These are phyloP conservation scores for Penicillium turbatum DNA, from an alignment of 495 filamentous ascomycete genomes.

Conservation along the genomic window DNA sequence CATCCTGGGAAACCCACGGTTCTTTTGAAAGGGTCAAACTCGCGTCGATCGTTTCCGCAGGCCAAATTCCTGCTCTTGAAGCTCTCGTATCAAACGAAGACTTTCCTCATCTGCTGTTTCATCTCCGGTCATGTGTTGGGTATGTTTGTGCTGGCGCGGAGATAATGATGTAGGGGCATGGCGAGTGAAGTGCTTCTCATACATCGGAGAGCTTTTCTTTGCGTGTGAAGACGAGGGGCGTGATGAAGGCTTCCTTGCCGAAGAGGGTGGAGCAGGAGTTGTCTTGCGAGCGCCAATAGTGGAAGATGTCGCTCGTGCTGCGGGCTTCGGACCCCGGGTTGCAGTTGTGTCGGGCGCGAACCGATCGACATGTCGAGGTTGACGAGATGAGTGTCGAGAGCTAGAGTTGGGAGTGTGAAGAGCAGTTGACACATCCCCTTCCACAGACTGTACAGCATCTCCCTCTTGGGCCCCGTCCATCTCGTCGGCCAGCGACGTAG, in stretches of 20 bases:
- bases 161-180: slow-evolving; percentile 27
- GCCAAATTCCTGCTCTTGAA: slow-evolving; percentile 57
- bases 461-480: slow-evolving; percentile 37
- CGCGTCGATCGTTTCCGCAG: slow-evolving; percentile 43
- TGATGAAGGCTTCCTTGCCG: slow-evolving; percentile 36
- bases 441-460: slow-evolving; percentile 29
- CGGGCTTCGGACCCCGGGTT: slow-evolving; percentile 27
- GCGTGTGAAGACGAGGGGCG: slow-evolving; percentile 44
- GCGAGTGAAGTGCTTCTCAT: slow-evolving; percentile 33
- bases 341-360: slow-evolving; percentile 38
- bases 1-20: not conserved
- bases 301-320: slow-evolving; percentile 18
- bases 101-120: slow-evolving; percentile 49
- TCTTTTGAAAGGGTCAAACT: not conserved
- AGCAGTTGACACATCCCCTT: slow-evolving; percentile 31
- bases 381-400: slow-evolving; percentile 49
- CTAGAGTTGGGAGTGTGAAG: slow-evolving; percentile 45
- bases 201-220: slow-evolving; percentile 42
- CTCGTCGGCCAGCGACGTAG: slow-evolving; percentile 49
- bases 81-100: slow-evolving; percentile 50
- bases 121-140: slow-evolving; percentile 27
- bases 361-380: slow-evolving; percentile 44
- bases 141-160: slow-evolving; percentile 33
- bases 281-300: slow-evolving; percentile 22
- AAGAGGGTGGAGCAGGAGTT: slow-evolving; percentile 30